phyloP scores from a whole-genome alignment of 2,329 filamentous ascomycete genomes.

The Penicillium sp. region DNA sequence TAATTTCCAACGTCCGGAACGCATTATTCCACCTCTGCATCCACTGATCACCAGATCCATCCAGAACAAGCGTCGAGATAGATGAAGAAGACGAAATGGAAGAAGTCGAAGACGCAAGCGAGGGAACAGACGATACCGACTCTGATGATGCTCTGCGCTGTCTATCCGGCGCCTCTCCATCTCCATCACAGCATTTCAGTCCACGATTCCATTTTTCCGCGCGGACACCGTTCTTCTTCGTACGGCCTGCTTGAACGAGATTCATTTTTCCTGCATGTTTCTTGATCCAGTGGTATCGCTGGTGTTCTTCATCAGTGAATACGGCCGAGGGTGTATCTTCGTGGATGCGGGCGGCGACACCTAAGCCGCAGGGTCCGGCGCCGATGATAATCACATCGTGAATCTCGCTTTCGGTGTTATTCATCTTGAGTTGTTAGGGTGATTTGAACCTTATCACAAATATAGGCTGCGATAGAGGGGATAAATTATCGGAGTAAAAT shows the following conservation, averaged over 20 bases:
- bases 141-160: conserved; percentile 17
- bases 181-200: conserved; percentile 3
- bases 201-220: conserved; percentile 29
- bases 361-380: conserved; percentile 73
- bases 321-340: conserved; percentile 74
- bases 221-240: conserved; percentile 29
- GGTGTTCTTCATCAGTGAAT: conserved; percentile 81
- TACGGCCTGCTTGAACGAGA: conserved; percentile 38
- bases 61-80: conserved; percentile 62
- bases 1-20: conserved; percentile 69
- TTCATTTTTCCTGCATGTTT: conserved; percentile 62
- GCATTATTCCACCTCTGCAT: conserved; percentile 69
- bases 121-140: conserved; percentile 22
- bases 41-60: conserved; percentile 65
- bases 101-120: conserved; percentile 18
- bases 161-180: background rate
- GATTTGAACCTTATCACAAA: background rate
- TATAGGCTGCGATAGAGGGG: background rate
- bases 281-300: conserved; percentile 75
- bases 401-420: conserved; percentile 15
- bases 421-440: conserved; percentile 1
- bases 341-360: conserved; percentile 68
- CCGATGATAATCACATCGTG: conserved; percentile 71
- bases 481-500: background rate
- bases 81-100: conserved; percentile 12